A percentile compares a stretch with the other conserved stretches of the same genome.
These are phyloP conservation scores for Primulina eburnea DNA, from an alignment of 257 asterid genomes.

Conservation along the genomic window DNA sequence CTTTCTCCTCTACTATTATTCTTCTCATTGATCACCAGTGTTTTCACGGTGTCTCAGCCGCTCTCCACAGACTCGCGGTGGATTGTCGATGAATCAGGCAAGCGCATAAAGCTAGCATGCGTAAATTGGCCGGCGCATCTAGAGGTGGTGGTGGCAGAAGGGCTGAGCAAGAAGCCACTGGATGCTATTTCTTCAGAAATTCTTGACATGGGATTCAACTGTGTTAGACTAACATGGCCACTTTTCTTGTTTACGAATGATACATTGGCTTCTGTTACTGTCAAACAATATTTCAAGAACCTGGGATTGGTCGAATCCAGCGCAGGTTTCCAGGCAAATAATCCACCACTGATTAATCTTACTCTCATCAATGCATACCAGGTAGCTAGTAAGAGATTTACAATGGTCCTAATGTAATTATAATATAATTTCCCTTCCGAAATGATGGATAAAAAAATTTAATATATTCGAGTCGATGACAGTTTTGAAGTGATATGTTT, in stretches of 20 bases:
- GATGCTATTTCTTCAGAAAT: slow-evolving; percentile 59
- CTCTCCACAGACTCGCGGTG: slow-evolving; percentile 74
- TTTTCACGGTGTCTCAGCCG: slow-evolving; percentile 37
- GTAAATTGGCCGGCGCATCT: slow-evolving; percentile 93
- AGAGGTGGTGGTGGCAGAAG: slow-evolving; percentile 86
- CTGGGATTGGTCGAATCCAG: slow-evolving; percentile 60
- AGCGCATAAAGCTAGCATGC: slow-evolving; percentile 76
- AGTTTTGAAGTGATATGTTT: background rate
- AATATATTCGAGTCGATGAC: background rate
- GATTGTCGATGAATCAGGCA: slow-evolving; percentile 69
- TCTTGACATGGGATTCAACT: slow-evolving; percentile 63
- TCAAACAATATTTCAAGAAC: slow-evolving; percentile 65
- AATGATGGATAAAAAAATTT: no score
- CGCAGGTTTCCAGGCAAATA: slow-evolving; percentile 58
- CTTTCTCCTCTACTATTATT: slow-evolving; percentile 5
- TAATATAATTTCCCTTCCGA: background rate
- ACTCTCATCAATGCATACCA: slow-evolving; percentile 71
- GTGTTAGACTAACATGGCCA: slow-evolving; percentile 95
- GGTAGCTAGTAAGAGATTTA: slow-evolving; percentile 35
- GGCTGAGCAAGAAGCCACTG: slow-evolving; percentile 74
- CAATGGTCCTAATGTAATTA: background rate
- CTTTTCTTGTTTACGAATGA: slow-evolving; percentile 79
- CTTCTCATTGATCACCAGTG: background rate
- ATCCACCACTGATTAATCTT: slow-evolving; percentile 77
- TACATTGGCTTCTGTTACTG: slow-evolving; percentile 54